Percentiles rank a stretch among this genome's conserved stretches.
phyloP scores from a whole-genome alignment of 2,329 filamentous ascomycete species.

The Ophiostoma piceae region DNA sequence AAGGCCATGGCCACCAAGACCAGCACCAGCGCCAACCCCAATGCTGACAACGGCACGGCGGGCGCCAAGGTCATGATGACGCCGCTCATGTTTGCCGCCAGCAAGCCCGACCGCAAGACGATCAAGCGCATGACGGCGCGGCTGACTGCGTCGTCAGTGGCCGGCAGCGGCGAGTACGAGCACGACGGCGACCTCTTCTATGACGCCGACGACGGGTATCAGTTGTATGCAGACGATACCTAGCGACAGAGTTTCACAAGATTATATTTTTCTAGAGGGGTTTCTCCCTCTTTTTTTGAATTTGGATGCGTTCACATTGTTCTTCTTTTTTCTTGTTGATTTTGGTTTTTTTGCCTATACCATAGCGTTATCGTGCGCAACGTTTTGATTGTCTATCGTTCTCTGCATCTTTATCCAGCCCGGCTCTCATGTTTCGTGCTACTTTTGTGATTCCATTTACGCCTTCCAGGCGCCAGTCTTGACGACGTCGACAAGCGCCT shows the following conservation, averaged over 20 bases:
- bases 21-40: neutral
- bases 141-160: constrained; percentile 16
- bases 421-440: neutral
- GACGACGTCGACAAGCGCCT: constrained; percentile 29
- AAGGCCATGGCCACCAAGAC: constrained; percentile 38
- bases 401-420: neutral
- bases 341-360: neutral
- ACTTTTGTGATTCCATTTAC: neutral
- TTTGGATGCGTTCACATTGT: neutral
- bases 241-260: constrained; percentile 10
- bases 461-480: constrained; percentile 26
- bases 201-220: constrained; percentile 5
- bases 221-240: constrained; percentile 1
- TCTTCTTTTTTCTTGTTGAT: neutral
- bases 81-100: constrained; percentile 35
- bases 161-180: constrained; percentile 6
- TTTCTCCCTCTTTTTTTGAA: neutral
- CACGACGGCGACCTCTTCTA: constrained; percentile 19
- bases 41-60: constrained; percentile 21
- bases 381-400: neutral
- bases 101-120: constrained; percentile 36
- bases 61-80: constrained; percentile 34
- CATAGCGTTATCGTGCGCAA: neutral
- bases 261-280: neutral
- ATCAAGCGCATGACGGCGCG: constrained; percentile 28